A percentile compares a stretch with the other conserved stretches of the same genome.
These are phyloP conservation scores for Diaporthe caulivora DNA, from an alignment of 2,329 filamentous ascomycete genomes.

Conservation along the genomic window DNA sequence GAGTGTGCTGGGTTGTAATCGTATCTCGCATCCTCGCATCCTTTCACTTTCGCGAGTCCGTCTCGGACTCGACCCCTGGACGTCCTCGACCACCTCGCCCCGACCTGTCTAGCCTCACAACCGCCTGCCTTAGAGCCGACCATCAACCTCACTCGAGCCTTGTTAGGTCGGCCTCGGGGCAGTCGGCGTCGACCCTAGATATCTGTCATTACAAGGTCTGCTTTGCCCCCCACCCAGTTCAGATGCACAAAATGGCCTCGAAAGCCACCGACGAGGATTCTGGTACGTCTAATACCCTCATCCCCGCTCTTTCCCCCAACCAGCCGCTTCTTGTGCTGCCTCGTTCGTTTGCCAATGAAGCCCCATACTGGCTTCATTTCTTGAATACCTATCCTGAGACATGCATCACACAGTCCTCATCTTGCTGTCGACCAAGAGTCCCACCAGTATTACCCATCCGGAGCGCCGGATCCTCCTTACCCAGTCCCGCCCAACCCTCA, in stretches of 20 bases:
- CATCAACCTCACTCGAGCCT: constrained; percentile 14
- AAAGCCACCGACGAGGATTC: constrained; percentile 24
- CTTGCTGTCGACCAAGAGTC: constrained; percentile 39
- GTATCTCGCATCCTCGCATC: neutral
- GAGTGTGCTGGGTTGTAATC: constrained; percentile 11
- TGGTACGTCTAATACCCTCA: constrained; percentile 5
- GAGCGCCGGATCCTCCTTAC: constrained; percentile 47
- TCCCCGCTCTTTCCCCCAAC: neutral
- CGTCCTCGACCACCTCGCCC: neutral
- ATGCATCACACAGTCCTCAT: constrained; percentile 42
- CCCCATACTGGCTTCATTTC: neutral
- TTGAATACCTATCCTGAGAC: neutral
- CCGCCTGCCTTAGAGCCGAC: constrained; percentile 8
- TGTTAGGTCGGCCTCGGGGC: neutral
- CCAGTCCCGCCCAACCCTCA: constrained; percentile 45
- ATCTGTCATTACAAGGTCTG: neutral
- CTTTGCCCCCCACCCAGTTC: too few relatives aligned
- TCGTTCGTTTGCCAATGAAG: neutral
- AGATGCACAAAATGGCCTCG: neutral
- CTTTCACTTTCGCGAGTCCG: neutral
- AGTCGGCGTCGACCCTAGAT: neutral
- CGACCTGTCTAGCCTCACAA: constrained; percentile 12
- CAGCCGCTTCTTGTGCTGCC: neutral
- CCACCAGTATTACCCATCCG: constrained; percentile 32
- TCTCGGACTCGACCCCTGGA: neutral